Percentiles rank a stretch among this genome's conserved stretches.
These are phyloP conservation scores for Ottelia alismoides DNA, from an alignment of 106 monocot genomes.

Conservation along the genomic window DNA sequence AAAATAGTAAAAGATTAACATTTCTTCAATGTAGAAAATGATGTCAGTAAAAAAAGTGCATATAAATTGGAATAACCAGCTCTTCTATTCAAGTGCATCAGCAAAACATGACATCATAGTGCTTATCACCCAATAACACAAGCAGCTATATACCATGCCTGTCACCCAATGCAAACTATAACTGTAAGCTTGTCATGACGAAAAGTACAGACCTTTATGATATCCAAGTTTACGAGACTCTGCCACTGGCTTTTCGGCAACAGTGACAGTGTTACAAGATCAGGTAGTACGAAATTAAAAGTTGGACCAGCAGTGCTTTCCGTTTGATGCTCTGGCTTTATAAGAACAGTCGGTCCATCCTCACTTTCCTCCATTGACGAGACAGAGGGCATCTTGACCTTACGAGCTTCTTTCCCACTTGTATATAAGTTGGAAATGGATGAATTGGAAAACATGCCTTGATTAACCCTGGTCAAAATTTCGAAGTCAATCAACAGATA, in stretches of 20 bases:
- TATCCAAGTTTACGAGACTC: conserved; percentile 81
- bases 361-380: conserved; percentile 48
- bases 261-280: conserved; percentile 88
- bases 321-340: conserved; percentile 2
- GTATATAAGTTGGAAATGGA: conserved; percentile 38
- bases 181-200: too few species aligned
- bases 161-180: too few species aligned
- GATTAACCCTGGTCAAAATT: conserved; percentile 91
- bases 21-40: too few species aligned
- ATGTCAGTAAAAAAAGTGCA: background rate
- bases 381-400: conserved; percentile 48
- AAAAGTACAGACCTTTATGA: conserved; percentile 65
- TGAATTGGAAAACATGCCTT: conserved; percentile 73
- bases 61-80: background rate
- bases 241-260: conserved; percentile 99
- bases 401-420: conserved; percentile 44
- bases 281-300: conserved; percentile 51
- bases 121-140: background rate
- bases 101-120: background rate
- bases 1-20: background rate
- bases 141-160: too few species aligned
- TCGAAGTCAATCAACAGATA: too few species aligned
- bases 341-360: conserved; percentile 35
- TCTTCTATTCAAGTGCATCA: too few species aligned
- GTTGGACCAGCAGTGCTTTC: conserved; percentile 9